Conservation (phyloP, 2,329 filamentous ascomycete species). For the Pseudohalonectria lignicola region DNA sequence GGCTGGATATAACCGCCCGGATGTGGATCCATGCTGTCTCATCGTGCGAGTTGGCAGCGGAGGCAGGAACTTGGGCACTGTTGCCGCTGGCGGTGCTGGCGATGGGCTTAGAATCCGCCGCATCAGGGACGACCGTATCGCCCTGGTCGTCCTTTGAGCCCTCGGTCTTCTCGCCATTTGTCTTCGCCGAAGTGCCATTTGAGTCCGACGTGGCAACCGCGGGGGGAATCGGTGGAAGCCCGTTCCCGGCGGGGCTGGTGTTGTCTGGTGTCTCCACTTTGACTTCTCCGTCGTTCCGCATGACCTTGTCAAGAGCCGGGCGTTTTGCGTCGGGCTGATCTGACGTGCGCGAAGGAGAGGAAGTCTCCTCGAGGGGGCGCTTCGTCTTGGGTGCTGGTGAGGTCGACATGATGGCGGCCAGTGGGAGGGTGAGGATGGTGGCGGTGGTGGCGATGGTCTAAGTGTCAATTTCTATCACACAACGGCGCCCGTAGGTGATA, state of each 20-base stretch:
- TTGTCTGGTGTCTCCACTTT: conserved; percentile 19
- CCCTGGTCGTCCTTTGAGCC: conserved; percentile 45
- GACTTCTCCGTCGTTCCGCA: conserved; percentile 55
- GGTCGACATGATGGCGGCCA: conserved; percentile 66
- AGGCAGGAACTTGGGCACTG: conserved; percentile 25
- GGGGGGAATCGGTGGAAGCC: conserved; percentile 11
- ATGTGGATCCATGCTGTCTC: conserved; percentile 97
- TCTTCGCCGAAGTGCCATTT: conserved; percentile 37
- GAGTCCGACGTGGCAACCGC: conserved; percentile 23
- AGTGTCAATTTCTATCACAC: conserved; percentile 6
- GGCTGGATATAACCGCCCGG: conserved; percentile 91
- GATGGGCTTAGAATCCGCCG: conserved; percentile 41
- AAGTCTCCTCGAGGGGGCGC: conserved; percentile 93
- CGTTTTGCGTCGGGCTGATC: conserved; percentile 97
- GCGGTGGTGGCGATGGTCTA: conserved; percentile 7
- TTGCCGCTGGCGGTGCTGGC: conserved; percentile 25
- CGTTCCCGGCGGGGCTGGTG: conserved; percentile 23
- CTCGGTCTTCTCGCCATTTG: conserved; percentile 39
- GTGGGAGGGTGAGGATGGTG: conserved; percentile 25
- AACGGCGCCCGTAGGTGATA: too few species aligned
- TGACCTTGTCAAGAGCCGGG: conserved; percentile 85
- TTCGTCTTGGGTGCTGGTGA: conserved; percentile 61
- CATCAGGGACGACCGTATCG: conserved; percentile 60
- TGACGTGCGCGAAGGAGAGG: conserved; percentile 79
- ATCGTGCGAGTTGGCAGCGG: conserved; percentile 56